A percentile compares a stretch with the other conserved stretches of the same genome.
Conservation (phyloP, 2,329 filamentous ascomycete genomes). For the Xylaria sp. region DNA sequence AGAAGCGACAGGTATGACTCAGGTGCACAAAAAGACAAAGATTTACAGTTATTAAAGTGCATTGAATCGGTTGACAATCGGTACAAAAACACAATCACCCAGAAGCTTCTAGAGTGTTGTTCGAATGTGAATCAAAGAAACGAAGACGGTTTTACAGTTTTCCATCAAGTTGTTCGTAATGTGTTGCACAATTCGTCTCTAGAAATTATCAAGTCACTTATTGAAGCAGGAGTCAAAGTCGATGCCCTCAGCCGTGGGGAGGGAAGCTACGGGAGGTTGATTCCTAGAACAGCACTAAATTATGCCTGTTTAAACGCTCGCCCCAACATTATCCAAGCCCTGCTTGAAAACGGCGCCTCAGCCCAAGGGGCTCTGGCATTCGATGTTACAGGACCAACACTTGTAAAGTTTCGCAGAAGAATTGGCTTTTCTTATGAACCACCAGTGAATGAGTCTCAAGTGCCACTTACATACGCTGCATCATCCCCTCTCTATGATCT, state of each 20-base stretch:
- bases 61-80: not conserved
- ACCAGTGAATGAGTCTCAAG: not conserved
- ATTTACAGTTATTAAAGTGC: not conserved
- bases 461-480: not conserved
- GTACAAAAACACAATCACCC: not conserved
- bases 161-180: not conserved
- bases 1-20: not conserved
- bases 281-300: conserved; percentile 1
- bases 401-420: not conserved
- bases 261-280: not conserved
- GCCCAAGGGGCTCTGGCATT: not conserved
- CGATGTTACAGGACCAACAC: not conserved
- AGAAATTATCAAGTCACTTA: not conserved
- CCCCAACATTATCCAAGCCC: not conserved
- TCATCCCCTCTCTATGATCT: not conserved
- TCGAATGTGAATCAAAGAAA: not conserved
- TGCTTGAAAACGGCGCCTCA: conserved; percentile 5
- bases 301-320: not conserved
- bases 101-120: not conserved
- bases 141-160: not conserved
- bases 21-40: not conserved
- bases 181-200: not conserved
- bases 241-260: not conserved
- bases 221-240: not conserved
- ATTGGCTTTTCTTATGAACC: not conserved